Conservation (phyloP, 257 asterid genomes). For the Salvia splendens region DNA sequence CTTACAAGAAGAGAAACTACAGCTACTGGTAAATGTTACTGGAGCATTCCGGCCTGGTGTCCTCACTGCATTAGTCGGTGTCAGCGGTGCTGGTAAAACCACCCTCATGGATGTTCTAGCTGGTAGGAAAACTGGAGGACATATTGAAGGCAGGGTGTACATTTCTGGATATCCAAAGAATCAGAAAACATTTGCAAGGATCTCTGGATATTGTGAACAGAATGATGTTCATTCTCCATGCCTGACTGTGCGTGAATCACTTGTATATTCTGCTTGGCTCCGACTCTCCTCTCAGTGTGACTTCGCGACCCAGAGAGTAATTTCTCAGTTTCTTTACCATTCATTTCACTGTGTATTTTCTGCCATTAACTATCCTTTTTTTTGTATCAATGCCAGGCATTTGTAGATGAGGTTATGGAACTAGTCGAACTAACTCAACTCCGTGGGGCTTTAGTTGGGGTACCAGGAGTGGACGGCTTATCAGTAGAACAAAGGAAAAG, state of each 20-base stretch:
- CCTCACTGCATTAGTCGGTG: slow-evolving; percentile 89
- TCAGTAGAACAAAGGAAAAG: slow-evolving; percentile 87
- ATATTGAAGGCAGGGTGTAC: slow-evolving; percentile 63
- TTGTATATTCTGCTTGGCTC: slow-evolving; percentile 85
- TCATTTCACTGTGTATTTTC: not conserved
- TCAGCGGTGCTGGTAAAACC: slow-evolving; percentile 97
- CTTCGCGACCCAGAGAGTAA: slow-evolving; percentile 64
- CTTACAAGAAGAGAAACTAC: slow-evolving; percentile 56
- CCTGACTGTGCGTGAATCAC: slow-evolving; percentile 78
- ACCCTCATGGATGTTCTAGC: slow-evolving; percentile 96
- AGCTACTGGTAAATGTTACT: slow-evolving; percentile 65
- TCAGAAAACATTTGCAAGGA: slow-evolving; percentile 88
- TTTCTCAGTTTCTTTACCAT: not conserved
- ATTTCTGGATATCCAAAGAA: slow-evolving; percentile 82
- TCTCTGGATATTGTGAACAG: slow-evolving; percentile 94
- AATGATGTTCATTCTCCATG: slow-evolving; percentile 89
- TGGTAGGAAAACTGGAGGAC: slow-evolving; percentile 92
- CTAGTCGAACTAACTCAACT: slow-evolving; percentile 74
- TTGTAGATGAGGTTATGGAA: slow-evolving; percentile 79
- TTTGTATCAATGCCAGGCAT: slow-evolving; percentile 50
- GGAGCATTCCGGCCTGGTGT: slow-evolving; percentile 90
- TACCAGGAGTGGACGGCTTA: slow-evolving; percentile 80
- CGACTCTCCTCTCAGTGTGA: slow-evolving; percentile 69
- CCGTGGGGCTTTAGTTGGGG: slow-evolving; percentile 68
- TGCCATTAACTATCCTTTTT: slow-evolving; percentile 13